Evolutionary conservation across 2,329 filamentous ascomycete species (phyloP), one percentile per base, ranked within the genome.

Genomic region (Colletotrichum spaethianum): DNA sequence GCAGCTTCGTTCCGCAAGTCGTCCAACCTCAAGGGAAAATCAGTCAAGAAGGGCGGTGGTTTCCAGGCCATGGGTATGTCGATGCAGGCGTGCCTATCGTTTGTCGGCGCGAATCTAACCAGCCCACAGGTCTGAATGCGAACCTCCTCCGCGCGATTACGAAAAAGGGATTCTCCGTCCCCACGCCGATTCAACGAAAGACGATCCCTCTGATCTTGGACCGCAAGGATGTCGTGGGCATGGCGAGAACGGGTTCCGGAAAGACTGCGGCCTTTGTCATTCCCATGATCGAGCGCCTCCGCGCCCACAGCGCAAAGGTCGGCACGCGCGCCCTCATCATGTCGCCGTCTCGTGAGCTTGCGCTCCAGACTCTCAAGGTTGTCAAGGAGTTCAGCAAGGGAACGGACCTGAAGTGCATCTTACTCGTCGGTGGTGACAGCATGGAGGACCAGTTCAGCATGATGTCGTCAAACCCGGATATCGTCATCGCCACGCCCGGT

Each of bases 221-320:
- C 73, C 90, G 93, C 65, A 94, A 95, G 83, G 96, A 99, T 87
- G 94, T 98, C n/a, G 96, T 99, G 31, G 97, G 95, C 75, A 99
- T 99, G 96, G 96, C 96, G 9, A 89, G 97, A 75, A 99, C 97
- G n/a, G 96, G 96, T 80, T 98, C 95, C 26, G 96, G 96, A 85
- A 99, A 99, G 86, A 99, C 97, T 1, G 96, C 95, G 1, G 96
- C 96, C 28, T 99, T 99, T 82, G 95, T 98, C 33, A 97, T 99
- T 75, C 96, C 96, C 53, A 98, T 99, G 96, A 95, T 99, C 73
- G 94, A 99, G 85, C 93, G 93, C 75, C 86, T 99, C 73, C 97
- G 95, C 82, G 89, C 91, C 31, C 97, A 99, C 82, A 97, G 93
- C 79, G 92, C 92, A 38, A 93, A 93, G 78, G 92, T 98, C 74